phyloP scores from a whole-genome alignment of 1,284 basidiomycete genomes.

The Trichosporon coremiiforme region DNA sequence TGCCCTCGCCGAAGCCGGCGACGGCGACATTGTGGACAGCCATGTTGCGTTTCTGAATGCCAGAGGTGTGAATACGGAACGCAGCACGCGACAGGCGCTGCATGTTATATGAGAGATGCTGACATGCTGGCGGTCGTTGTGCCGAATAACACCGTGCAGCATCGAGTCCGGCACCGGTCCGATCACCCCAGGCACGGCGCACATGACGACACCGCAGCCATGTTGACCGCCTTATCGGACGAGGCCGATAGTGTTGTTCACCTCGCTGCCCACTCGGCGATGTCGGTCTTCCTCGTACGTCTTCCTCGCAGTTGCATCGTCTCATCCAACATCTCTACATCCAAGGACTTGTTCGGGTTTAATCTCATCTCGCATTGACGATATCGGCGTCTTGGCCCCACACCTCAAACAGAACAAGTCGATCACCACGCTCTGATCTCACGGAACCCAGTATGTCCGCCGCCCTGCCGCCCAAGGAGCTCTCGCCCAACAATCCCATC shows the following conservation, averaged over 20 bases:
- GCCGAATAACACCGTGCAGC: slow-evolving; percentile 6
- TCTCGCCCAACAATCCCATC: slow-evolving; percentile 40
- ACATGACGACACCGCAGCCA: not conserved
- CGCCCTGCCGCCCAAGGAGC: slow-evolving; percentile 31
- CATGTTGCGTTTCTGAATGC: slow-evolving; percentile 7
- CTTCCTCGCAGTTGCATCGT: not conserved
- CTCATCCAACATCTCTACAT: not conserved
- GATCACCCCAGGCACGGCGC: not conserved
- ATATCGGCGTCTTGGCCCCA: not conserved
- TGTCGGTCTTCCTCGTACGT: too few species aligned
- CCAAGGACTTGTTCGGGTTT: not conserved
- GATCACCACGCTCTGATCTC: slow-evolving; percentile 4
- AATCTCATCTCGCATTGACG: not conserved
- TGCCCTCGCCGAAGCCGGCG: slow-evolving; percentile 51
- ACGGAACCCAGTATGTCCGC: slow-evolving; percentile 31
- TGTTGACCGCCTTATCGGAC: not conserved
- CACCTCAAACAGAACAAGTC: not conserved
- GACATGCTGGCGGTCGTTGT: not conserved
- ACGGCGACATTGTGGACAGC: slow-evolving; percentile 45
- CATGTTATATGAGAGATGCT: not conserved
- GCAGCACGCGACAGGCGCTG: slow-evolving; percentile 1
- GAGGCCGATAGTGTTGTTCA: not conserved
- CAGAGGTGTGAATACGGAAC: not conserved
- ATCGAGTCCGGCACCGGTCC: not conserved
- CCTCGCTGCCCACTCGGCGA: not conserved